Evolutionary conservation across 371 early-diverging fungal genomes (phyloP), one percentile per base, ranked within the genome.

Genomic region (Mucor velutinosus): DNA sequence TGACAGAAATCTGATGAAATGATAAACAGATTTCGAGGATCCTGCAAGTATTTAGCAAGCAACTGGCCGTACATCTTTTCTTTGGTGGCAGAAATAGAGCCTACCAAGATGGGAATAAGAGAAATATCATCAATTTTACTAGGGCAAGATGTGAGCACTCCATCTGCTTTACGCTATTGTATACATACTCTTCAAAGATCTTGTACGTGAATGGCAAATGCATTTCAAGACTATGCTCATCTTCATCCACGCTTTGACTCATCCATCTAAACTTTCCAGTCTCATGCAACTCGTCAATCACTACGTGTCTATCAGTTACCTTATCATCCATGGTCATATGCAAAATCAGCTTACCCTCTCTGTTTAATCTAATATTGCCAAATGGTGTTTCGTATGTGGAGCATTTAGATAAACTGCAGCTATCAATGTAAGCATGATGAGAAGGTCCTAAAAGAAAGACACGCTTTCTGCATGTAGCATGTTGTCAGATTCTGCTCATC

Each of bases 1-100:
- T 98, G 98, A 77, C 98, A 97, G 73, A 98, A 98, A 73, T 98
- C 98, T 2, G 93, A 92, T 12, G 97, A 97, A 21, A 98, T 83
- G 37, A 97, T 86, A 79, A 97, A 96, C 14, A 95, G 75, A 55
- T 87, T 93, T 45, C 81, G 69, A 3, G 89, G 83, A 56, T 91
- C 82, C 2, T 75, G 66, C 14, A 97, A 78, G 70, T 95, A 96
- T 2, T 85, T 86, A 1, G 89, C 87, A 60, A 91, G 79, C 19
- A 92, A 53, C 25, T 85, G 62, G 14, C 93, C 94, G 72, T 89
- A 94, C 56, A 76, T 61, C 32, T 73, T 73, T 69, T 95, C 94
- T 43, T 83, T 81, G 7, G 69, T 60, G 14, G 85, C 69, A 12
- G 76, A 45, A 30, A 93, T 78, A 14, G 86, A 78, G 0, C 98